Base-by-base conservation (phyloP, 2,329 filamentous ascomycete species). In the Microsporum canis region DNA sequence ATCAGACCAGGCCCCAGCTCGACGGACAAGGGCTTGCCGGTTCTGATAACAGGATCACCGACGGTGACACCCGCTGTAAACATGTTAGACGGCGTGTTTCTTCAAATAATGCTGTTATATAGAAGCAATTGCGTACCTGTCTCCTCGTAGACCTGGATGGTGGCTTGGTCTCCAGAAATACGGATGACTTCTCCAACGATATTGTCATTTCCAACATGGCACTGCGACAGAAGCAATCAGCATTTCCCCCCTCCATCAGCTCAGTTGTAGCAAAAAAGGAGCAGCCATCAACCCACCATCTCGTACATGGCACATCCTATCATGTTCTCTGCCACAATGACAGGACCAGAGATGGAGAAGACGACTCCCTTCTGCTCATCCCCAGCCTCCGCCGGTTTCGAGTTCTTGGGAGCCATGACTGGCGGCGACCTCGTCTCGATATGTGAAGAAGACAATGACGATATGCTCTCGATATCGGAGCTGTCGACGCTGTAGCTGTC, bases 251-350 rank as follows among this genome's bases (percentile, higher is more conserved):
- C 38, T 57, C 64, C 17, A 17, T 12, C 3, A 29, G 14, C 17
- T 23, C 3, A 17, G 17, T 10, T 4, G 59, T 60, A 43, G 55
- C 45, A 51, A 36, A 60, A 5, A 60, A 60, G 38, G 49, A 43
- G 53, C 38, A 58, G 14, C 8, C 29, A 33, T 4, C 33, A 55
- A 12, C 34, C 69, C 81, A 91, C 91, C 80, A 99, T 82, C 80
- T 99, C 94, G 85, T 97, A 96, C 94, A 99, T 99, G 76, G 94
- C 91, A 83, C 94, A 94, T 76, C 94, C 94, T 73, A 92, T 90
- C 91, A 99, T 96, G 78, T 96, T 87, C 80, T 97, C 92, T 74
- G 92, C 94, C 69, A 99, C 84, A 71, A 99, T 87, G 81, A 99
- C 94, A 72, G 94, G 94, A 68, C 85, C 86, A 66, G 86, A 88